Evolutionary conservation across 2,329 filamentous ascomycete species (phyloP).

Genomic region (Ascochyta rabiei): DNA sequence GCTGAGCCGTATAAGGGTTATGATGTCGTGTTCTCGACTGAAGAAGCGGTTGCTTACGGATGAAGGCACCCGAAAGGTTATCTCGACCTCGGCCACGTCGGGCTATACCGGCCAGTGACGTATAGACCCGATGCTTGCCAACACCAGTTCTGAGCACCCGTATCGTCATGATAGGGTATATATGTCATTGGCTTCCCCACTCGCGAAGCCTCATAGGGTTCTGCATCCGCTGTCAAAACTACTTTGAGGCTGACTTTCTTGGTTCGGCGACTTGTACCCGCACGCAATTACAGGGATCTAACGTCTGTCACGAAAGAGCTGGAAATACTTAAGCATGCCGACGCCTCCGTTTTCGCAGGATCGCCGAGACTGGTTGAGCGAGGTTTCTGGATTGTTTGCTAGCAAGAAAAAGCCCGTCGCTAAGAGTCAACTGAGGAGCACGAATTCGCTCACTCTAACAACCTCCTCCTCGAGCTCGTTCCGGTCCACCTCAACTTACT

Average conservation of each 20-base stretch:
- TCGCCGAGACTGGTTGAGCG: slow-evolving; percentile 44
- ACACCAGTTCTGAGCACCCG: slow-evolving; percentile 11
- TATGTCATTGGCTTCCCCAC: slow-evolving; percentile 18
- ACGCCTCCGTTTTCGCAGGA: slow-evolving; percentile 46
- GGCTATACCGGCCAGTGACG: slow-evolving; percentile 18
- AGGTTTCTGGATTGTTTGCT: slow-evolving; percentile 36
- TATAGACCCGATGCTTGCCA: slow-evolving; percentile 17
- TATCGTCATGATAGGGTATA: slow-evolving; percentile 20
- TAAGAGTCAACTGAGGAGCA: slow-evolving; percentile 16
- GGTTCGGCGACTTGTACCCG: slow-evolving; percentile 13
- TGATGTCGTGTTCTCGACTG: slow-evolving; percentile 2
- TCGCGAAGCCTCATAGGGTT: slow-evolving; percentile 3
- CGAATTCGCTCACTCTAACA: slow-evolving; percentile 11
- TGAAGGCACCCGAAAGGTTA: slow-evolving; percentile 14
- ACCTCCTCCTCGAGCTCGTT: slow-evolving; percentile 13
- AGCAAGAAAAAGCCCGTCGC: slow-evolving; percentile 26
- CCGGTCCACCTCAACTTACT: slow-evolving; percentile 15
- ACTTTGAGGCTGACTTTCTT: slow-evolving; percentile 2
- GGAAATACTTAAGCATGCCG: slow-evolving; percentile 31
- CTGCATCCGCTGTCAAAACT: slow-evolving; percentile 13
- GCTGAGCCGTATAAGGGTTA: slow-evolving; percentile 4
- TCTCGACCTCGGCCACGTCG: slow-evolving; percentile 19
- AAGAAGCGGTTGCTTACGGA: slow-evolving; percentile 10
- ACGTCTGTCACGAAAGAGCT: slow-evolving; percentile 5
- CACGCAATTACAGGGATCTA: slow-evolving; percentile 6